Conservation (phyloP, 352 stramenopile species). For the Phytopythium boreale region DNA sequence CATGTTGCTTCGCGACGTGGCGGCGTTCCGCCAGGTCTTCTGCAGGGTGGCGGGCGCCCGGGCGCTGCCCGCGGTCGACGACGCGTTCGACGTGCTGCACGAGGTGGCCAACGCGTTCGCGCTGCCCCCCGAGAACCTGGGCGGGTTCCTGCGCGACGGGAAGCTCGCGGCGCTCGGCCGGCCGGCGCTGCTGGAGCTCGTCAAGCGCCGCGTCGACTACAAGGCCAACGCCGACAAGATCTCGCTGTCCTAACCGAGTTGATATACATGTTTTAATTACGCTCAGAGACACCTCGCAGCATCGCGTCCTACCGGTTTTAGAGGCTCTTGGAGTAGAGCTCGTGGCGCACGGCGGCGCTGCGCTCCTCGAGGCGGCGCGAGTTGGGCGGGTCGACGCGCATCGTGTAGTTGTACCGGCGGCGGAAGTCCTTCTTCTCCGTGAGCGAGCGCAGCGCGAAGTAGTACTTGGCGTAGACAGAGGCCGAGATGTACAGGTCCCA, state of each 20-base stretch:
- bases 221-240: conserved; percentile 79
- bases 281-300: too few relatives aligned
- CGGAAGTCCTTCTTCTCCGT: conserved; percentile 91
- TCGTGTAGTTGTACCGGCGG: conserved; percentile 88
- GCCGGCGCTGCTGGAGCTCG: conserved; percentile 52
- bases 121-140: conserved; percentile 72
- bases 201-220: conserved; percentile 84
- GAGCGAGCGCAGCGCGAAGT: conserved; percentile 96
- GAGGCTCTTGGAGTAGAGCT: conserved; percentile 86
- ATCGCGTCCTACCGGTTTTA: too few relatives aligned
- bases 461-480: conserved; percentile 97
- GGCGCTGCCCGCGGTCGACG: conserved; percentile 38
- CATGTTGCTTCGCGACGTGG: conserved; percentile 78
- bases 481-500: conserved; percentile 98
- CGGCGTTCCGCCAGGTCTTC: conserved; percentile 71
- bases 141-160: conserved; percentile 69
- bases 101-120: conserved; percentile 82
- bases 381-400: conserved; percentile 84
- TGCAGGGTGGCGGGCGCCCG: conserved; percentile 19
- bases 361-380: conserved; percentile 85
- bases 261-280: conserved; percentile 11
- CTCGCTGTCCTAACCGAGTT: conserved; percentile 24
- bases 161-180: conserved; percentile 65
- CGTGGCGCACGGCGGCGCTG: conserved; percentile 73
- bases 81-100: conserved; percentile 74